A percentile compares a stretch with the other conserved stretches of the same genome.
Conservation (phyloP, 768 basidiomycete genomes). For the Collybiopsis confluens region DNA sequence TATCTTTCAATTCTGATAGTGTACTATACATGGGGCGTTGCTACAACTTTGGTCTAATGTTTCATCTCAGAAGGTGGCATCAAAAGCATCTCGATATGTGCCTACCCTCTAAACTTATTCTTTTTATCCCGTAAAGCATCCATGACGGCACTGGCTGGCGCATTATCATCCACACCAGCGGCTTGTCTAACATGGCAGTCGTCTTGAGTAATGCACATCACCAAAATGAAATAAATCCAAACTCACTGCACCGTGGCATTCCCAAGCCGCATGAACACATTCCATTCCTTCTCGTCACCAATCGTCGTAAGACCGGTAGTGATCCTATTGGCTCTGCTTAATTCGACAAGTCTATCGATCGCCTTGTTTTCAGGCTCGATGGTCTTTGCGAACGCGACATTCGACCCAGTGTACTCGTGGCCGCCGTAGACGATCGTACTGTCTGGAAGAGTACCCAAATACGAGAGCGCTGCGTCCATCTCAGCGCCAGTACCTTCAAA, state of each 20-base stretch:
- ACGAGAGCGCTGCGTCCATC: slow-evolving; percentile 75
- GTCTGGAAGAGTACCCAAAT: slow-evolving; percentile 72
- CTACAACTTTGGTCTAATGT: background rate
- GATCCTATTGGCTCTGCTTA: slow-evolving; percentile 53
- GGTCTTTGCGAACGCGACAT: slow-evolving; percentile 62
- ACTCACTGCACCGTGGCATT: slow-evolving; percentile 62
- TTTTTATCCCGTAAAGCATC: slow-evolving; percentile 74
- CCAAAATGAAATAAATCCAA: background rate
- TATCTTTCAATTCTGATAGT: background rate
- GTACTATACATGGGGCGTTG: background rate
- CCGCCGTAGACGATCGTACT: slow-evolving; percentile 83
- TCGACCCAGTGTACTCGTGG: slow-evolving; percentile 86
- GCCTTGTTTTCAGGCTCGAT: slow-evolving; percentile 60
- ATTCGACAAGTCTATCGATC: slow-evolving; percentile 51
- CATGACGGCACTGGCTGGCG: slow-evolving; percentile 62
- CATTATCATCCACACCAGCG: slow-evolving; percentile 33
- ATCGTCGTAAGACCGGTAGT: slow-evolving; percentile 87
- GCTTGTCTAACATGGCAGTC: slow-evolving; percentile 40
- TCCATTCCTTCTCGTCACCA: slow-evolving; percentile 91
- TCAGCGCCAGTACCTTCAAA: slow-evolving; percentile 80
- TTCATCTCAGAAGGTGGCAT: background rate
- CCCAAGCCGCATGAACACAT: slow-evolving; percentile 86
- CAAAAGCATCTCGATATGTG: background rate
- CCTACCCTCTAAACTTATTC: slow-evolving; percentile 71
- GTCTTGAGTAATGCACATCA: background rate